Evolutionary conservation across 2,329 filamentous ascomycete genomes (phyloP).

Genomic region (Diaporthe nobilis): DNA sequence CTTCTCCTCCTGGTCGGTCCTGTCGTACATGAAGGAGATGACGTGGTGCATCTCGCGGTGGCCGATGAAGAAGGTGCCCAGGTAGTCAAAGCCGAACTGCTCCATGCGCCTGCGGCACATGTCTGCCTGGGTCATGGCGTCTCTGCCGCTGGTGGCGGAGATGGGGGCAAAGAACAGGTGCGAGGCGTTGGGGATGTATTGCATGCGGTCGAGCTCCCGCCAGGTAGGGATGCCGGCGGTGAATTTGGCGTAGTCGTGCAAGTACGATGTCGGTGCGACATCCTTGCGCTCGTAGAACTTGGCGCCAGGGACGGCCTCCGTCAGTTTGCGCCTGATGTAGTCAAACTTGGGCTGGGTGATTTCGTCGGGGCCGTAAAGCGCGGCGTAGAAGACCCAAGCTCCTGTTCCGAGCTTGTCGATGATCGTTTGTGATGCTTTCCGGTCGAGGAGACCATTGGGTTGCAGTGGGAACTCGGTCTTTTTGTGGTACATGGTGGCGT

Average conservation of each 20-base stretch:
- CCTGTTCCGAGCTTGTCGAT: conserved; percentile 10
- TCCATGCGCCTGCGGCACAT: conserved; percentile 8
- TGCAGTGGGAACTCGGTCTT: conserved; percentile 3
- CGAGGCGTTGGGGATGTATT: conserved; percentile 2
- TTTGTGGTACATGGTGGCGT: conserved; percentile 6
- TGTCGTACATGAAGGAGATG: conserved; percentile 12
- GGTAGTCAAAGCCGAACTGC: not conserved
- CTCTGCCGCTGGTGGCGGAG: conserved; percentile 5
- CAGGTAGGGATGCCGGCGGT: conserved; percentile 1
- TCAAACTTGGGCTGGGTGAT: conserved; percentile 11
- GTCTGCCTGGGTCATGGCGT: conserved; percentile 4
- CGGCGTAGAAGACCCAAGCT: conserved; percentile 8
- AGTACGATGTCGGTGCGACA: not conserved
- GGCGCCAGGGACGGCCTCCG: not conserved
- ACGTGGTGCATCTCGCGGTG: conserved; percentile 11
- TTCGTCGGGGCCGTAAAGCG: not conserved
- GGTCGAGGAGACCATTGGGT: not conserved
- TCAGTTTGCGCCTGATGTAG: conserved; percentile 8
- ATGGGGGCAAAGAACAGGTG: conserved; percentile 9
- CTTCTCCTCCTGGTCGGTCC: conserved; percentile 1
- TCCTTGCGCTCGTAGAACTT: conserved; percentile 2
- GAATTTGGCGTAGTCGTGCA: conserved; percentile 13
- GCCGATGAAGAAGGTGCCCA: conserved; percentile 12
- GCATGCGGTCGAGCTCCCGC: conserved; percentile 6
- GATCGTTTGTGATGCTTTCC: conserved; percentile 5